Percentiles rank a stretch among this genome's conserved stretches.
Conservation (phyloP, 768 basidiomycete species). For the Gloeostereum incarnatum region DNA sequence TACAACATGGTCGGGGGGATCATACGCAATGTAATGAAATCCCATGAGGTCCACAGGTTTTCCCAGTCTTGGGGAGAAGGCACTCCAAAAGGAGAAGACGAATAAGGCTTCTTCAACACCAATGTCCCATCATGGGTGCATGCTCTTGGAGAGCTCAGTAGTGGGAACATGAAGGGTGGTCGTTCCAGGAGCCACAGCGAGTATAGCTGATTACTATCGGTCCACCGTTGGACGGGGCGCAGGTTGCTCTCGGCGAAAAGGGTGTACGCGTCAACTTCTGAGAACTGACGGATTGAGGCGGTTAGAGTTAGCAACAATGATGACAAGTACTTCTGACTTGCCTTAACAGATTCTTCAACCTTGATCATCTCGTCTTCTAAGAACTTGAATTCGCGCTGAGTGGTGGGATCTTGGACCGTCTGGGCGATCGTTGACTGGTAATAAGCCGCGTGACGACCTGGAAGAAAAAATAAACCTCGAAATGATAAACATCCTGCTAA, state of each 20-base stretch:
- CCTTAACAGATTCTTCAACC: slow-evolving; percentile 87
- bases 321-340: slow-evolving; percentile 16
- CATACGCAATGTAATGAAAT: slow-evolving; percentile 76
- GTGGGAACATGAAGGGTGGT: slow-evolving; percentile 70
- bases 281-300: slow-evolving; percentile 52
- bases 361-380: slow-evolving; percentile 67
- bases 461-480: background rate
- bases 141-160: slow-evolving; percentile 31
- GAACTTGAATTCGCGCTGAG: slow-evolving; percentile 39
- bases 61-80: slow-evolving; percentile 78
- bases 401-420: slow-evolving; percentile 39
- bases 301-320: background rate
- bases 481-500: background rate
- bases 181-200: slow-evolving; percentile 90
- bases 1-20: slow-evolving; percentile 80
- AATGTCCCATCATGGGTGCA: slow-evolving; percentile 12
- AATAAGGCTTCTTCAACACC: slow-evolving; percentile 14
- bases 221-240: slow-evolving; percentile 84
- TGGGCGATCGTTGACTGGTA: slow-evolving; percentile 61
- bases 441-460: slow-evolving; percentile 81
- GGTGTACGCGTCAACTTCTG: slow-evolving; percentile 53
- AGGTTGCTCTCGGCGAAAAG: slow-evolving; percentile 72
- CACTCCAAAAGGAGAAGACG: slow-evolving; percentile 46
- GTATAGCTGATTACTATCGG: slow-evolving; percentile 59
- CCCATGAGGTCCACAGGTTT: slow-evolving; percentile 83